Evolutionary conservation across 2,329 filamentous ascomycete genomes (phyloP), one percentile per base, ranked within the genome.

Genomic region (Emmonsiellopsis sp.): DNA sequence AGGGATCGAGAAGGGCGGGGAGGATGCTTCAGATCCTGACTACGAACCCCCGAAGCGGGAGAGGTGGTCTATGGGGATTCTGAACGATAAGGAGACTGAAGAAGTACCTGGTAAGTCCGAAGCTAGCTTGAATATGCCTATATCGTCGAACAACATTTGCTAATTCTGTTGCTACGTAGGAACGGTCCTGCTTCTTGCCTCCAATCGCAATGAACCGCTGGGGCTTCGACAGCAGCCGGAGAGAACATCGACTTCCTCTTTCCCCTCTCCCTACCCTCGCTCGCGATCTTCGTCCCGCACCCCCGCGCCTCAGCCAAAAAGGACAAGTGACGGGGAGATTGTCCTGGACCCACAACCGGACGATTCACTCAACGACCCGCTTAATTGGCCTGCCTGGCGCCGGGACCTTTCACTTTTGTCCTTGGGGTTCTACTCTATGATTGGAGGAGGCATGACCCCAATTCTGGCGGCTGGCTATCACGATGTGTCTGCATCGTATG

Each of bases 321-420:
- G 78, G 59, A 95, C 90, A 1, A 72, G 79, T 37, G 86, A 95
- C 66, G 90, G 90, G 13, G 80, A 82, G 57, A 89, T 96, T 62
- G 89, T 97, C 53, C 75, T 97, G 11, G 86, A 94, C 0, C 92
- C 92, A 0, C 92, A 97, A 66, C 92, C 92, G 0, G 90, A 96
- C 55, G 90, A 96, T 50, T 90, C 88, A 0, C 76, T 79, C 50
- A 96, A 97, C 59, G 92, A 97, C 63, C 92, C 92, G 1, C 73
- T 97, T 54, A 97, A 97, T 67, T 97, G 92, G 92, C 84, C 87
- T 0, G 73, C 79, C 6, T 89, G 88, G 84, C 81, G 89, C 41
- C 79, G 92, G 68, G 89, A 97, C 68, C 69, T 78, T 26, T 89
- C 92, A 0, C 72, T 97, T 57, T 62, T 95, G 0, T 92, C 86